Conservation (phyloP, 169 alveolate genomes). For the Plasmodium falciparum region DNA sequence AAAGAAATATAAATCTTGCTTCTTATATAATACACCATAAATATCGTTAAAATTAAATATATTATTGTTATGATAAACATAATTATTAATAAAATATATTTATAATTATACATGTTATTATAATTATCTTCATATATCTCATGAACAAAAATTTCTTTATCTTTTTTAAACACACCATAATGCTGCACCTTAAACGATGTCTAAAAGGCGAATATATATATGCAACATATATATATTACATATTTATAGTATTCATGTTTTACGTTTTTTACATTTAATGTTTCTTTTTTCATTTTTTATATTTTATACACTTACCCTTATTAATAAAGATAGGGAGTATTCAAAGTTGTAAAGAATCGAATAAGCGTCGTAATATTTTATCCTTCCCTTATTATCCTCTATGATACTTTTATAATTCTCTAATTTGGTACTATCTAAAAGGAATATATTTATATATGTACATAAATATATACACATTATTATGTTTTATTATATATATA, state of each 20-base stretch:
- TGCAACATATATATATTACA: neutral
- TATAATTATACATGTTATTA: conserved; percentile 5
- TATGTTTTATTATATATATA: too few species aligned
- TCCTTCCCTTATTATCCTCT: conserved; percentile 5
- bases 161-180: conserved; percentile 31
- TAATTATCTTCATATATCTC: conserved; percentile 1
- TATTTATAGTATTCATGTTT: neutral
- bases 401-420: conserved; percentile 5
- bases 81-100: conserved; percentile 21
- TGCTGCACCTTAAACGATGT: conserved; percentile 8
- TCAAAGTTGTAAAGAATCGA: conserved; percentile 55
- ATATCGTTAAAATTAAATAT: conserved; percentile 17
- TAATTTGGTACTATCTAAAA: conserved; percentile 13
- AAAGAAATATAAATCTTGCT: conserved; percentile 14
- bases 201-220: conserved; percentile 16
- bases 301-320: conserved; percentile 29
- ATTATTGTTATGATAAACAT: conserved; percentile 18
- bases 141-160: conserved; percentile 38
- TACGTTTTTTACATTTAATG: neutral
- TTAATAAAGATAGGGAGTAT: conserved; percentile 8
- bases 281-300: neutral
- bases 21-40: conserved; percentile 26
- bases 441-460: neutral
- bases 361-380: conserved; percentile 25
- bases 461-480: too few species aligned